phyloP scores from a whole-genome alignment of 2,329 filamentous ascomycete species.

The Aspergillus nomiae region DNA sequence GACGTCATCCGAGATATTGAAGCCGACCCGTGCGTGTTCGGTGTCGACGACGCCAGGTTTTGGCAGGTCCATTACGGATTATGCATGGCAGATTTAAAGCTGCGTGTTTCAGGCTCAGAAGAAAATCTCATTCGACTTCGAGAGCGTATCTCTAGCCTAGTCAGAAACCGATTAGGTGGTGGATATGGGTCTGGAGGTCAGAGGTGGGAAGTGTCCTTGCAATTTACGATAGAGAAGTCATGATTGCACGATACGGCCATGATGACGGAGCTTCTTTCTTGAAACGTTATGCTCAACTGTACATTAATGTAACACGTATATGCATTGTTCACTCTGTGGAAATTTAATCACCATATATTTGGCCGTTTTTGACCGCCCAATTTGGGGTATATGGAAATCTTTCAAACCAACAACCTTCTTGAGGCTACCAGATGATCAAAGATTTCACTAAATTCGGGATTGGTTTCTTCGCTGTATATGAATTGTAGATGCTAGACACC shows the following conservation, averaged over 20 bases:
- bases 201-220: slow-evolving; percentile 90
- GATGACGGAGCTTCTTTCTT: neutral
- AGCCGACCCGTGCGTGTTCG: slow-evolving; percentile 71
- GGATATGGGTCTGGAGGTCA: slow-evolving; percentile 79
- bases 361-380: neutral
- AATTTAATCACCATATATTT: neutral
- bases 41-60: slow-evolving; percentile 88
- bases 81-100: slow-evolving; percentile 90
- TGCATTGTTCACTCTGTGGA: neutral
- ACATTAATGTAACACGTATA: neutral
- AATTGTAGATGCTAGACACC: neutral
- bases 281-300: neutral
- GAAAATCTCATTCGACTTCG: slow-evolving; percentile 72
- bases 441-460: neutral
- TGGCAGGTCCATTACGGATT: slow-evolving; percentile 99
- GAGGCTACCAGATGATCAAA: neutral
- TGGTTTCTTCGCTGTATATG: neutral
- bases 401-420: neutral
- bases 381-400: neutral
- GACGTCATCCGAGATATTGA: slow-evolving; percentile 85
- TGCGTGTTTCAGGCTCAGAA: slow-evolving; percentile 73
- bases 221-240: slow-evolving; percentile 64
- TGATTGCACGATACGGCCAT: slow-evolving; percentile 19
- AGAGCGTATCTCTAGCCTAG: slow-evolving; percentile 72
- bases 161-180: slow-evolving; percentile 83